Percentiles rank a stretch among this genome's conserved stretches.
Conservation (phyloP, 2,329 filamentous ascomycete genomes). For the Diaporthe eres region DNA sequence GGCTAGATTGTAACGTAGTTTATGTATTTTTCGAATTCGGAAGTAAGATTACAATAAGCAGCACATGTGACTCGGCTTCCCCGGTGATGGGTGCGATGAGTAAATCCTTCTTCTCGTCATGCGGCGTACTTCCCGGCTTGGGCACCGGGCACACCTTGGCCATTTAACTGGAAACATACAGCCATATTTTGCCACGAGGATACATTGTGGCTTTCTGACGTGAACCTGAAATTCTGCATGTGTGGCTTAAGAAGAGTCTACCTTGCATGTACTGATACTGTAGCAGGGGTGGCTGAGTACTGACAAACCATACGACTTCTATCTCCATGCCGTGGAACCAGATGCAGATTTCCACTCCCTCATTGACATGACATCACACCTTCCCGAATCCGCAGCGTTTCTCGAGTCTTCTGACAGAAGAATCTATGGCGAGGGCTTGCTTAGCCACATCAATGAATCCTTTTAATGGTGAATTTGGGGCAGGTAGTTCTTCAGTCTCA, state of each 20-base stretch:
- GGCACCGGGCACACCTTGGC: background rate
- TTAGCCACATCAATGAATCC: background rate
- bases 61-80: background rate
- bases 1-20: background rate
- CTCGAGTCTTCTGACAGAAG: background rate
- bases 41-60: constrained; percentile 1
- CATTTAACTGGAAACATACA: background rate
- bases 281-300: background rate
- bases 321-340: background rate
- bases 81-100: background rate
- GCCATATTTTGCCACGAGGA: background rate
- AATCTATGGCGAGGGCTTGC: background rate
- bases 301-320: background rate
- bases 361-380: background rate
- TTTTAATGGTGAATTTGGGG: background rate
- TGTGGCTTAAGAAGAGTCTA: background rate
- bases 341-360: background rate
- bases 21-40: background rate
- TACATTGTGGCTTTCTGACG: background rate
- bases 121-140: background rate
- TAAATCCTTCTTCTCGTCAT: background rate
- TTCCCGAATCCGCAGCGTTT: background rate
- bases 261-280: background rate
- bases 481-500: background rate
- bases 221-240: background rate